A percentile compares a stretch with the other conserved stretches of the same genome.
These are phyloP conservation scores for Coemansia sp. DNA, from an alignment of 192 early-diverging fungal genomes.

Conservation along the genomic window DNA sequence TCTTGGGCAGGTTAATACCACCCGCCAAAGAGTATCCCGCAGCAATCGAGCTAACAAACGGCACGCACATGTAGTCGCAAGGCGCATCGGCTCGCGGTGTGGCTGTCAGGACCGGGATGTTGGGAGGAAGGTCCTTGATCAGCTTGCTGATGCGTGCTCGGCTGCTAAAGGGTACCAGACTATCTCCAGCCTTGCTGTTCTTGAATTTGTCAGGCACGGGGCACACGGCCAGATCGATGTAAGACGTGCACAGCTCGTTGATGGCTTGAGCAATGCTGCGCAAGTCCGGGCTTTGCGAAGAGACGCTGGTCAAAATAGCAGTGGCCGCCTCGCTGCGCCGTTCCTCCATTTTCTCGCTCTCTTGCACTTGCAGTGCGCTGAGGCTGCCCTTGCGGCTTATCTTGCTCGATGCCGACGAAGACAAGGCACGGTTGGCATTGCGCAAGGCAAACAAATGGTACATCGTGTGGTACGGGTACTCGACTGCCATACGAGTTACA, in stretches of 20 bases:
- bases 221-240: constrained; percentile 39
- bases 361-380: constrained; percentile 11
- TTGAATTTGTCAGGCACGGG: constrained; percentile 44
- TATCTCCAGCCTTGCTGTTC: constrained; percentile 24
- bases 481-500: constrained; percentile 38
- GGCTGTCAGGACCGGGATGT: constrained; percentile 42
- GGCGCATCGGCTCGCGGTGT: constrained; percentile 23
- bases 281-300: constrained; percentile 14
- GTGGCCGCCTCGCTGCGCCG: constrained; percentile 43
- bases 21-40: constrained; percentile 46
- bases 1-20: constrained; percentile 56
- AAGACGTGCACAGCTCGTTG: constrained; percentile 37
- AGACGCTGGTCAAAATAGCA: constrained; percentile 22
- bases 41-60: constrained; percentile 31
- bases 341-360: constrained; percentile 46
- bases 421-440: constrained; percentile 40
- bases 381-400: constrained; percentile 11
- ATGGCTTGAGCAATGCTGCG: constrained; percentile 30
- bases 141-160: constrained; percentile 29
- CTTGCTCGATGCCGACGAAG: background rate
- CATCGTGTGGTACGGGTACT: constrained; percentile 47
- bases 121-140: constrained; percentile 30
- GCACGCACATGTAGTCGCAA: constrained; percentile 39
- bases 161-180: constrained; percentile 27
- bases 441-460: constrained; percentile 48